phyloP scores from a whole-genome alignment of 192 early-diverging fungal species.

The Linnemannia elongata region DNA sequence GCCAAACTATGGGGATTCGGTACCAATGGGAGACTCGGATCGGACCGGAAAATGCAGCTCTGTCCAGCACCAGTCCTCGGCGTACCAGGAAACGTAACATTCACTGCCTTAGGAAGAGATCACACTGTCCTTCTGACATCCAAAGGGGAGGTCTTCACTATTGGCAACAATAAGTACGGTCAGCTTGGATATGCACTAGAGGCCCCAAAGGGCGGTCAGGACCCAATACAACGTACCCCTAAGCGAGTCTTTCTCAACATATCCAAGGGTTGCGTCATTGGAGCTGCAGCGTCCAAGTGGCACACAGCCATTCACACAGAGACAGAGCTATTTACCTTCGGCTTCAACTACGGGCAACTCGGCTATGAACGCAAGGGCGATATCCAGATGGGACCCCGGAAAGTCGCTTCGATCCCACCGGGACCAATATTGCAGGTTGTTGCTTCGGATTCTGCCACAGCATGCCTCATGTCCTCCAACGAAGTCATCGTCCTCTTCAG shows the following conservation, averaged over 20 bases:
- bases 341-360: slow-evolving; percentile 80
- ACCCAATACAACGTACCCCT: slow-evolving; percentile 61
- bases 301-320: slow-evolving; percentile 77
- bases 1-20: slow-evolving; percentile 76
- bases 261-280: slow-evolving; percentile 66
- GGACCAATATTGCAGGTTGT: slow-evolving; percentile 68
- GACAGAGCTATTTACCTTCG: slow-evolving; percentile 73
- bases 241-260: slow-evolving; percentile 66
- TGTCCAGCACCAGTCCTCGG: slow-evolving; percentile 61
- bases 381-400: slow-evolving; percentile 69
- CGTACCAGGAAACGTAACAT: slow-evolving; percentile 54
- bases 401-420: slow-evolving; percentile 70
- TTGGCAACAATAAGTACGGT: slow-evolving; percentile 75
- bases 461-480: slow-evolving; percentile 65
- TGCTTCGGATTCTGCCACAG: slow-evolving; percentile 77
- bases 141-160: slow-evolving; percentile 71
- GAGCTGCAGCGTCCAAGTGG: slow-evolving; percentile 75
- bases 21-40: slow-evolving; percentile 75
- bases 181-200: slow-evolving; percentile 68
- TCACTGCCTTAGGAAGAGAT: slow-evolving; percentile 75
- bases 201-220: slow-evolving; percentile 54
- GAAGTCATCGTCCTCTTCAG: slow-evolving; percentile 73
- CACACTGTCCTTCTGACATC: slow-evolving; percentile 75
- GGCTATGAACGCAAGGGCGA: slow-evolving; percentile 63
- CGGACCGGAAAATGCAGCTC: slow-evolving; percentile 74